Percentiles rank a stretch among this genome's conserved stretches.
Conservation (phyloP, 2,329 filamentous ascomycete genomes). For the Arthrobotrys pseudoclavata region DNA sequence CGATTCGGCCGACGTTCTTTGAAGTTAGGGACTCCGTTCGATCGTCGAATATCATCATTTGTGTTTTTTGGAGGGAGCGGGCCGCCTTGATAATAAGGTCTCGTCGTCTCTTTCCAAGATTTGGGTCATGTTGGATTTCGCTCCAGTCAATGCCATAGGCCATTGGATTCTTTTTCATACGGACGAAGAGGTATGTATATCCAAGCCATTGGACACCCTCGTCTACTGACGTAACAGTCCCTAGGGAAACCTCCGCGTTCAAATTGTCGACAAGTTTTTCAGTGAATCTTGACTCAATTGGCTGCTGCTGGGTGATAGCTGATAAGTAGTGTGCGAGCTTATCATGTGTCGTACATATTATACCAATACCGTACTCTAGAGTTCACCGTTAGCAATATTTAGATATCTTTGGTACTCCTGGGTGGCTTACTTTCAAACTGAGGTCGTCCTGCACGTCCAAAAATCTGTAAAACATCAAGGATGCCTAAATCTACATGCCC, state of each 20-base stretch:
- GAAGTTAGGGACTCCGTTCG: constrained; percentile 90
- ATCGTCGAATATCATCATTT: constrained; percentile 99
- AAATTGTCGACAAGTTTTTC: constrained; percentile 94
- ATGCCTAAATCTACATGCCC: constrained; percentile 98
- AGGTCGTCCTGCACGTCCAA: constrained; percentile 95
- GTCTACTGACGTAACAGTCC: constrained; percentile 92
- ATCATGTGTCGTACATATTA: constrained; percentile 97
- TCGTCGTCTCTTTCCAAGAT: constrained; percentile 84
- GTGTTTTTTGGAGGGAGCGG: constrained; percentile 85
- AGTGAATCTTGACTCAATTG: constrained; percentile 97
- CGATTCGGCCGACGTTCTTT: constrained; percentile 96
- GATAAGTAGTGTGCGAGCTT: constrained; percentile 91
- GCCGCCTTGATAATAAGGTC: constrained; percentile 91
- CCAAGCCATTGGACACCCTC: constrained; percentile 98
- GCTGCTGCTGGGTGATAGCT: constrained; percentile 93
- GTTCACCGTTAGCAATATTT: background rate
- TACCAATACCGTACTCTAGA: constrained; percentile 90
- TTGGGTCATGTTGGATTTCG: constrained; percentile 88
- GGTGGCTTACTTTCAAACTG: constrained; percentile 78
- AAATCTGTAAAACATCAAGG: constrained; percentile 96
- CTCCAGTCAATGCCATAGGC: constrained; percentile 96
- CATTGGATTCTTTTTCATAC: constrained; percentile 92
- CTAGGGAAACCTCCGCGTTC: constrained; percentile 92
- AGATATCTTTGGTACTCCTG: background rate
- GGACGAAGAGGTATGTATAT: constrained; percentile 96